Evolutionary conservation across 805 yeast species (phyloP).

Genomic region (Myxozyma nipponensis): DNA sequence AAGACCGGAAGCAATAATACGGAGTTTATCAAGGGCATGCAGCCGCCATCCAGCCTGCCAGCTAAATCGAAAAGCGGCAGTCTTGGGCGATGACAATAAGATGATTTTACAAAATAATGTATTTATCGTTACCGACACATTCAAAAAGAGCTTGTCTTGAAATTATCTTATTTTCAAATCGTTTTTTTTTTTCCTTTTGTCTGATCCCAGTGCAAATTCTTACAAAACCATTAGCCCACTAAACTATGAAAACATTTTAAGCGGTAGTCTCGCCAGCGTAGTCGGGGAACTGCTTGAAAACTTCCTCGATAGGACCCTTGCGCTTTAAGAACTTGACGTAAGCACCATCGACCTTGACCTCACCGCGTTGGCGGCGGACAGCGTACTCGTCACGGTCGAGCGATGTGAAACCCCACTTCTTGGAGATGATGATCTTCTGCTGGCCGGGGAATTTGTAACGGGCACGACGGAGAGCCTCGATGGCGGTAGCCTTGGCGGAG

Average conservation of each 20-base stretch:
- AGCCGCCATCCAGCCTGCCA: too few species aligned
- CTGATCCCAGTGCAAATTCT: too few species aligned
- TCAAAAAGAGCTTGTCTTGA: too few species aligned
- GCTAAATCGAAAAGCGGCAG: too few species aligned
- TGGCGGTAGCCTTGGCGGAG: constrained; percentile 92
- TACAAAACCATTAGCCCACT: too few species aligned
- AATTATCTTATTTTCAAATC: too few species aligned
- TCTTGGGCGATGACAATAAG: too few species aligned
- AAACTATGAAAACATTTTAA: not conserved
- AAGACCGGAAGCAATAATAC: constrained; percentile 8
- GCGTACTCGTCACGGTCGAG: constrained; percentile 97
- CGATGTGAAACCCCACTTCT: constrained; percentile 99
- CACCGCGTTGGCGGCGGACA: constrained; percentile 91
- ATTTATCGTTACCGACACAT: too few species aligned
- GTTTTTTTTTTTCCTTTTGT: too few species aligned
- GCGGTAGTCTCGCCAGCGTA: constrained; percentile 18
- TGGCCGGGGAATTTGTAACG: constrained; percentile 99
- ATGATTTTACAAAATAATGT: too few species aligned
- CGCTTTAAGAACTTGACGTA: constrained; percentile 96
- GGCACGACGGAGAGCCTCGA: constrained; percentile 99
- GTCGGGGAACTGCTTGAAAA: constrained; percentile 29
- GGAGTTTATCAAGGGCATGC: not conserved
- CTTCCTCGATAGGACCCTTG: constrained; percentile 88
- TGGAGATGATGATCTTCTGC: constrained; percentile 97
- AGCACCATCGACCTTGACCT: constrained; percentile 99